phyloP scores from a whole-genome alignment of 1,284 basidiomycete species.

The Malassezia vespertilionis region DNA sequence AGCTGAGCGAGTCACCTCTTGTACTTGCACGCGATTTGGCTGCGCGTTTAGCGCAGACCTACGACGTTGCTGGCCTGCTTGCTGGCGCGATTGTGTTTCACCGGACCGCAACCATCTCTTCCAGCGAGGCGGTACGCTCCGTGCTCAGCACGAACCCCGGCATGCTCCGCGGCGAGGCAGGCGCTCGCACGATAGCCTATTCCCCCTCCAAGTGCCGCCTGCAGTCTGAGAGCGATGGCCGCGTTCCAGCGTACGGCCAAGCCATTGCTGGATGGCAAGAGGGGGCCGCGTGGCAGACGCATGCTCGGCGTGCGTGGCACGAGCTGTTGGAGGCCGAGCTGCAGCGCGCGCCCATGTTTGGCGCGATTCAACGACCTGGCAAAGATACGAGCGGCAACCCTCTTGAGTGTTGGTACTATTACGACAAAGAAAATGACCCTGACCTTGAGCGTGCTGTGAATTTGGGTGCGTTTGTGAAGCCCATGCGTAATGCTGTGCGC shows the following conservation, averaged over 20 bases:
- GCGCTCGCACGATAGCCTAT: constrained; percentile 26
- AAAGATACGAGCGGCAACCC: constrained; percentile 42
- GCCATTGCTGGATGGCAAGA: constrained; percentile 23
- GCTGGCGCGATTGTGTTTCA: constrained; percentile 45
- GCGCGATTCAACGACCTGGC: constrained; percentile 41
- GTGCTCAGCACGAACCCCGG: constrained; percentile 38
- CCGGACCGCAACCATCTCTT: constrained; percentile 44
- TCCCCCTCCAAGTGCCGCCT: constrained; percentile 25
- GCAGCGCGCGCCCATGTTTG: constrained; percentile 35
- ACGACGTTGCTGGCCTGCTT: constrained; percentile 42
- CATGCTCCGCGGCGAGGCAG: constrained; percentile 38
- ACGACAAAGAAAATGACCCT: constrained; percentile 39
- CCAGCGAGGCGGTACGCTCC: constrained; percentile 36
- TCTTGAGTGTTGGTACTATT: constrained; percentile 46
- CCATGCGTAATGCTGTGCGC: constrained; percentile 42
- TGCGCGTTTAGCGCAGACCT: constrained; percentile 30
- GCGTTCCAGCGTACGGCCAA: constrained; percentile 22
- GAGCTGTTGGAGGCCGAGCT: constrained; percentile 39
- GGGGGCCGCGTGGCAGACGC: constrained; percentile 22
- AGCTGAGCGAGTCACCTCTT: too few species aligned
- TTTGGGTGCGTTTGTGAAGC: constrained; percentile 41
- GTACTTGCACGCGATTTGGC: constrained; percentile 17
- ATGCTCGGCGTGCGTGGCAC: constrained; percentile 37
- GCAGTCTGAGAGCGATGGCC: constrained; percentile 4
- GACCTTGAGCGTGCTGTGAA: constrained; percentile 41